phyloP scores from a whole-genome alignment of 805 yeast genomes.

The Myxozyma mucilagina region DNA sequence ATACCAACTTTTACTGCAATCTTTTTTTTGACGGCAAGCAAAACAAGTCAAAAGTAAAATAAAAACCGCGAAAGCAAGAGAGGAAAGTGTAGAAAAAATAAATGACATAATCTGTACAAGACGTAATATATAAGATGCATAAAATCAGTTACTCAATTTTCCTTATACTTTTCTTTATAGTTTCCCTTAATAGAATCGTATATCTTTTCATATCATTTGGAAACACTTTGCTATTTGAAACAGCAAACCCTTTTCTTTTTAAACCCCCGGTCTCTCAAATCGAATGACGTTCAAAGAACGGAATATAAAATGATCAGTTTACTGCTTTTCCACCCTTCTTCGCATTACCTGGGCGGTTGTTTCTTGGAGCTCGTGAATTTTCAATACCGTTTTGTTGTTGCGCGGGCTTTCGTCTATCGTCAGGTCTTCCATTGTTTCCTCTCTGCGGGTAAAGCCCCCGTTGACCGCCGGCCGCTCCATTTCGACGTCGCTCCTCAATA shows the following conservation, averaged over 20 bases:
- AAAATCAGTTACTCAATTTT: too few species aligned
- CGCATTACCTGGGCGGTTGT: neutral
- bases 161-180: too few species aligned
- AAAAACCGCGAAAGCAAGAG: too few species aligned
- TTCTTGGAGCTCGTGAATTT: neutral
- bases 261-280: neutral
- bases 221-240: too few species aligned
- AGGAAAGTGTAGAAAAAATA: too few species aligned
- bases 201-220: too few species aligned
- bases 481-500: slow-evolving; percentile 40
- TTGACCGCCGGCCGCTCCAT: slow-evolving; percentile 9
- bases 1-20: too few species aligned
- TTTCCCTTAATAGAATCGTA: too few species aligned
- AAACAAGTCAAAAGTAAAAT: too few species aligned
- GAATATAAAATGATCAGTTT: neutral
- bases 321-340: neutral
- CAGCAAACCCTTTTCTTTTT: neutral
- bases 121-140: too few species aligned
- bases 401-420: neutral
- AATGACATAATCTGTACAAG: too few species aligned
- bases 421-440: neutral
- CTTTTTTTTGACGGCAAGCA: too few species aligned
- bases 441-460: neutral
- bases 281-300: neutral
- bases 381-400: neutral